Evolutionary conservation across 2,329 filamentous ascomycete species (phyloP).

Genomic region (Cephalotrichum gorgonifer): DNA sequence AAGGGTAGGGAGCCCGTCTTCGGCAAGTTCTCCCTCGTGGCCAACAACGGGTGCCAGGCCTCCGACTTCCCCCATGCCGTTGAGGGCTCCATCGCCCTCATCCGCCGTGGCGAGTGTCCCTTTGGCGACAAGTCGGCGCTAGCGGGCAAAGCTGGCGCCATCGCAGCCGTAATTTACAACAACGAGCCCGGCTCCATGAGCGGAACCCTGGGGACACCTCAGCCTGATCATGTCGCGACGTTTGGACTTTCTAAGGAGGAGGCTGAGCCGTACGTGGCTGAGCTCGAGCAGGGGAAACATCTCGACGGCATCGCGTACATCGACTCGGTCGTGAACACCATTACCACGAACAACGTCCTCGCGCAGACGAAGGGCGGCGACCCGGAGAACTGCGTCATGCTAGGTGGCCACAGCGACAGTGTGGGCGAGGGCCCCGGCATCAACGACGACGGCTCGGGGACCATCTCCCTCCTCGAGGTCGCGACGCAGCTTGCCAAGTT

Average conservation of each 20-base stretch:
- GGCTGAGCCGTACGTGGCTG: constrained; percentile 43
- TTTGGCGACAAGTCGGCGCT: constrained; percentile 62
- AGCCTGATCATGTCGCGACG: constrained; percentile 51
- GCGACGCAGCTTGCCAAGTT: constrained; percentile 48
- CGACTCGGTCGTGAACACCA: constrained; percentile 42
- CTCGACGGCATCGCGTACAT: constrained; percentile 50
- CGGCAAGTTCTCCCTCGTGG: constrained; percentile 48
- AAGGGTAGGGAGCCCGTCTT: constrained; percentile 46
- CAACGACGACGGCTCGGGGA: constrained; percentile 69
- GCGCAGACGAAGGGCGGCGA: constrained; percentile 52
- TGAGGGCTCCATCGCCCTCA: constrained; percentile 56
- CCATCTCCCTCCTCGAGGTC: constrained; percentile 50
- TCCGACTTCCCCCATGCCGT: constrained; percentile 52
- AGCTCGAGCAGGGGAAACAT: constrained; percentile 37
- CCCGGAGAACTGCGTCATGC: constrained; percentile 52
- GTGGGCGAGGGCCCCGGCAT: constrained; percentile 59
- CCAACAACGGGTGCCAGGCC: constrained; percentile 51
- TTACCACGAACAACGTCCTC: constrained; percentile 49
- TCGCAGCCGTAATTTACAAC: constrained; percentile 67
- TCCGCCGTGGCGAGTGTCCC: constrained; percentile 58
- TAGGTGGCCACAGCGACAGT: constrained; percentile 54
- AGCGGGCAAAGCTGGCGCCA: constrained; percentile 59
- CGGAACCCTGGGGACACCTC: constrained; percentile 58
- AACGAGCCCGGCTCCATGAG: constrained; percentile 50
- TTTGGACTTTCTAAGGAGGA: constrained; percentile 54